A percentile compares a stretch with the other conserved stretches of the same genome.
These are phyloP conservation scores for Lentinus polychrous DNA, from an alignment of 1,284 basidiomycete genomes.

Conservation along the genomic window DNA sequence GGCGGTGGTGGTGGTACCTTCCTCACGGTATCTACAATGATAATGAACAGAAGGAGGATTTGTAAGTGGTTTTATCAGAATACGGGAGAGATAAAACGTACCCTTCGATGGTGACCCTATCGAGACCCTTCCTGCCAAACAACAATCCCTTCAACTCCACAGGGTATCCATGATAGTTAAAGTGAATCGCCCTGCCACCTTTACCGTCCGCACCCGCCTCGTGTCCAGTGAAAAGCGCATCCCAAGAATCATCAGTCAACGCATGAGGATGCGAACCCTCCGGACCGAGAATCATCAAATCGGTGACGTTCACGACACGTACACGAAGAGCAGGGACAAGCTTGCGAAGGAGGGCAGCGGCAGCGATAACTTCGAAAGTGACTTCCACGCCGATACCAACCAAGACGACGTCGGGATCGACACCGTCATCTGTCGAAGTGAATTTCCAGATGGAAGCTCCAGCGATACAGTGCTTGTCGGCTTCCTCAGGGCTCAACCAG, in stretches of 20 bases:
- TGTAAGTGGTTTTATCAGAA: neutral
- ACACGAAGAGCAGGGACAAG: slow-evolving; percentile 60
- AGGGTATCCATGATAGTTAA: slow-evolving; percentile 85
- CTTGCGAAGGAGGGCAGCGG: slow-evolving; percentile 66
- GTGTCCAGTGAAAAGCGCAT: slow-evolving; percentile 66
- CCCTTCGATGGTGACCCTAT: slow-evolving; percentile 49
- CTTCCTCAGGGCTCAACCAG: slow-evolving; percentile 63
- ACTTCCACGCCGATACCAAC: slow-evolving; percentile 73
- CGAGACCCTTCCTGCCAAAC: slow-evolving; percentile 42
- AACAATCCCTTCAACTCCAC: slow-evolving; percentile 59
- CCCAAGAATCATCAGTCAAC: slow-evolving; percentile 56
- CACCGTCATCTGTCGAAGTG: slow-evolving; percentile 60
- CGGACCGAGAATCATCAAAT: slow-evolving; percentile 72
- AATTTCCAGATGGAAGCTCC: slow-evolving; percentile 75
- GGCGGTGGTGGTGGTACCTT: slow-evolving; percentile 64
- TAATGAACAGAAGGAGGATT: neutral
- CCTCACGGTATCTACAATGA: slow-evolving; percentile 42
- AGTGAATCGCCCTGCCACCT: slow-evolving; percentile 46
- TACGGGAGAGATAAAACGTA: slow-evolving; percentile 14
- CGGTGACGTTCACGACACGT: slow-evolving; percentile 77
- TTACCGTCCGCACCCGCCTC: neutral
- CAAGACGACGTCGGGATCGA: slow-evolving; percentile 62
- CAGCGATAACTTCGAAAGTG: slow-evolving; percentile 74
- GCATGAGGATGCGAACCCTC: slow-evolving; percentile 73
- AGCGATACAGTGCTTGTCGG: slow-evolving; percentile 67